phyloP scores from a whole-genome alignment of 2,329 filamentous ascomycete species.

The Alternaria incomplexa region DNA sequence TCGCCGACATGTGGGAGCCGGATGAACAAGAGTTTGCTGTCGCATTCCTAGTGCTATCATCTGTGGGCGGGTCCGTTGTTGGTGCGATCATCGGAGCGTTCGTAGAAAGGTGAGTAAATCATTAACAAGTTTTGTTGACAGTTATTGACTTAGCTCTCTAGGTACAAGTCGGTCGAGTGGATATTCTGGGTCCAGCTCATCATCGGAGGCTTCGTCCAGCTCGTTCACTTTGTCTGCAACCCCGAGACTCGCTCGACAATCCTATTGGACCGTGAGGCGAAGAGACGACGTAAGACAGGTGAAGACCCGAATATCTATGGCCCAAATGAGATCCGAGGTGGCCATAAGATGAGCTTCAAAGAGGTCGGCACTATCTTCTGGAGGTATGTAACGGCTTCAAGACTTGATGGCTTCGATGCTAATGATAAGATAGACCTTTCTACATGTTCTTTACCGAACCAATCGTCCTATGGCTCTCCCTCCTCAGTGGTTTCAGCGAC shows the following conservation, averaged over 20 bases:
- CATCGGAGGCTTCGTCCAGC: conserved; percentile 72
- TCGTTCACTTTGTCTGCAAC: conserved; percentile 70
- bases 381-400: conserved; percentile 18
- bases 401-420: background rate
- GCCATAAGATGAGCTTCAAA: conserved; percentile 49
- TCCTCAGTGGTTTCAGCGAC: conserved; percentile 75
- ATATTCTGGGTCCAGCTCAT: conserved; percentile 85
- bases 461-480: conserved; percentile 72
- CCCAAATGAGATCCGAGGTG: conserved; percentile 65
- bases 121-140: conserved; percentile 12
- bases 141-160: background rate
- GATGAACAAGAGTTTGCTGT: conserved; percentile 66
- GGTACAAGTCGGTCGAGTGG: conserved; percentile 41
- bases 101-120: conserved; percentile 49
- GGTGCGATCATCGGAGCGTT: conserved; percentile 63
- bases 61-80: conserved; percentile 61
- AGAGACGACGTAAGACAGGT: conserved; percentile 69
- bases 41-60: conserved; percentile 65
- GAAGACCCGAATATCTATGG: conserved; percentile 68
- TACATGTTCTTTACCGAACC: conserved; percentile 76
- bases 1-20: conserved; percentile 66
- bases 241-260: conserved; percentile 78
- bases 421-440: conserved; percentile 62
- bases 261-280: conserved; percentile 78
- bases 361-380: conserved; percentile 57